Evolutionary conservation across 805 yeast genomes (phyloP), one percentile per base, ranked within the genome.

Genomic region (Sugiyamaella boreocaroliniensis): DNA sequence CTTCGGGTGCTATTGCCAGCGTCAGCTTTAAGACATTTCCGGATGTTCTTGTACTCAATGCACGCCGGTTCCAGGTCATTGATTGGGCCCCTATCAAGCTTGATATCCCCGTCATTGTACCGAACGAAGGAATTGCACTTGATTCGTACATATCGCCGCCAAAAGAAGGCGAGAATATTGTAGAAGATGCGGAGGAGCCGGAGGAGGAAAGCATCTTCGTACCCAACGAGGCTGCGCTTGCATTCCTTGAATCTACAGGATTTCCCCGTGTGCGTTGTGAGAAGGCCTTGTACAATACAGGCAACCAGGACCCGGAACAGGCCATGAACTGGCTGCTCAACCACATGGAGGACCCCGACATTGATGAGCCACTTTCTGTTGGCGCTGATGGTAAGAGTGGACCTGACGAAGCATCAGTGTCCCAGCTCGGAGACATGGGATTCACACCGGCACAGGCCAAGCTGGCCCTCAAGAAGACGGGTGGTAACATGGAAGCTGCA

Each of bases 261-360:
- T 92, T 93, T 65, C 78, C 89, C 0, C 79, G 79, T 49, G 75
- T 76, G 19, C 76, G 92, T 47, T 75, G 83, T 43, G 72, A 73
- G 29, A 79, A 82, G 59, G 96, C 92, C 0, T 71, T 92, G 37
- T 83, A 75, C 60, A 70, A 78, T 18, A 88, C 96, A 0, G 92
- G 89, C 0, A 89, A 89, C 60, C 58, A 67, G 0, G 71, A 68
- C 44, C 60, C 70, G 0, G 97, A 92, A 57, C 75, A 76, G 5
- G 96, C 97, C 0, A 82, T 86, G 86, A 86, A 88, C 60, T 88
- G 97, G 96, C 65, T 93, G 5, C 84, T 93, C 63, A 85, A 78
- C 18, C 96, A 90, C 63, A 80, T 89, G 83, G 97, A 90, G 20
- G 97, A 88, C 66, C 65, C 82, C 1, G 85, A 80, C 61, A 77